These are phyloP conservation scores for Gautieria morchelliformis DNA, from an alignment of 768 basidiomycete genomes.

Conservation along the genomic window DNA sequence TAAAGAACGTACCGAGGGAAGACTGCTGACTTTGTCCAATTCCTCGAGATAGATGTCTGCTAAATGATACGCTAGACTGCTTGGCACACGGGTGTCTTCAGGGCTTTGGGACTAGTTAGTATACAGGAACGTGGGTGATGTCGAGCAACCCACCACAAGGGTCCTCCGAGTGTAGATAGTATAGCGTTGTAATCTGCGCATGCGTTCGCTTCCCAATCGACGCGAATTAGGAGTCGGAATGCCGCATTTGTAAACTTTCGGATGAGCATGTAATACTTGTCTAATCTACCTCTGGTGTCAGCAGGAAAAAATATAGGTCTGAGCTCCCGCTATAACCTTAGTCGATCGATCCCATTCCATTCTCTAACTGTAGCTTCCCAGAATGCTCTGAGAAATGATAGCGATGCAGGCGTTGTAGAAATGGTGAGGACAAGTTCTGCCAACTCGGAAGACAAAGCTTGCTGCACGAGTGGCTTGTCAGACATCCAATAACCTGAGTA, in stretches of 20 bases:
- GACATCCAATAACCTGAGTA: conserved; percentile 96
- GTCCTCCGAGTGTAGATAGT: conserved; percentile 58
- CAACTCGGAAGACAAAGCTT: conserved; percentile 77
- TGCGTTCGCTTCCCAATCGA: conserved; percentile 51
- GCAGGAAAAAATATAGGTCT: conserved; percentile 15
- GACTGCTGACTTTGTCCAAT: conserved; percentile 47
- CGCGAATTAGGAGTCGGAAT: conserved; percentile 67
- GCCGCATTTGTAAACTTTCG: conserved; percentile 80
- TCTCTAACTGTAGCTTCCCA: conserved; percentile 88
- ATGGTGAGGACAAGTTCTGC: conserved; percentile 75
- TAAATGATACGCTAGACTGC: conserved; percentile 75
- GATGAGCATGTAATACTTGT: conserved; percentile 96
- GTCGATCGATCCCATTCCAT: conserved; percentile 86
- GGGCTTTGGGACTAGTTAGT: conserved; percentile 34
- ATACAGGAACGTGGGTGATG: not conserved
- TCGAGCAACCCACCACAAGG: conserved; percentile 51
- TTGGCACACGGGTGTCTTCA: conserved; percentile 62
- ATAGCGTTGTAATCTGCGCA: conserved; percentile 62
- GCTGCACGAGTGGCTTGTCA: conserved; percentile 94
- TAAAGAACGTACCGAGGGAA: not conserved
- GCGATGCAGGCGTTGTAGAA: conserved; percentile 41
- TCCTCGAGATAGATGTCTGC: conserved; percentile 88
- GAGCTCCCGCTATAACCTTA: conserved; percentile 48
- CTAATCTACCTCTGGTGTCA: conserved; percentile 48
- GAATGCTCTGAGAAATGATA: conserved; percentile 79